These are phyloP conservation scores for Solanum pennellii DNA, from an alignment of 257 asterid genomes.

Conservation along the genomic window DNA sequence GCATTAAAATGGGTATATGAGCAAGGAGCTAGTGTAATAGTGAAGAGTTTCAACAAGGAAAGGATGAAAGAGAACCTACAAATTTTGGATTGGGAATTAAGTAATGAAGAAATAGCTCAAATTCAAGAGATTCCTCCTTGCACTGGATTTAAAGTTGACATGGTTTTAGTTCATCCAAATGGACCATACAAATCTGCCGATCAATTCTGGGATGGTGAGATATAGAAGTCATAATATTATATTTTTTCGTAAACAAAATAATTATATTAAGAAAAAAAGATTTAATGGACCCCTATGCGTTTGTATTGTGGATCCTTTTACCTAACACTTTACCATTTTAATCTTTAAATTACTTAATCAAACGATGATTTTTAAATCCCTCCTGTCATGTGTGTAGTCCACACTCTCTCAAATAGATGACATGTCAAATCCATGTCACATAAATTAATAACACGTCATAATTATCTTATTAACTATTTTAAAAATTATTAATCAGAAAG, in stretches of 20 bases:
- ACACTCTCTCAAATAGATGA: no score
- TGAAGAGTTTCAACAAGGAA: slow-evolving; percentile 1
- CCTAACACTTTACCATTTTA: no score
- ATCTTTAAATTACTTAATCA: no score
- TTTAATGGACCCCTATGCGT: no score
- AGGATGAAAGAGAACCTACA: slow-evolving; percentile 3
- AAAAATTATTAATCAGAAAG: no score
- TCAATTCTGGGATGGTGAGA: slow-evolving; percentile 42
- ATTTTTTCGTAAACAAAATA: neutral
- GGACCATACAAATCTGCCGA: slow-evolving; percentile 27
- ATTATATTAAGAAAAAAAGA: no score
- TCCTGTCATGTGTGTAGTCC: no score
- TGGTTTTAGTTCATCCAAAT: slow-evolving; percentile 4
- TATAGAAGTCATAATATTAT: neutral
- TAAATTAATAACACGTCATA: no score
- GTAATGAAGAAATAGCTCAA: slow-evolving; percentile 16
- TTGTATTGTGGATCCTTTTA: no score
- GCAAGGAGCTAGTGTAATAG: slow-evolving; percentile 5
- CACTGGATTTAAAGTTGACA: neutral
- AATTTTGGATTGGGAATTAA: slow-evolving; percentile 13
- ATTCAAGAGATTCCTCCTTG: slow-evolving; percentile 23
- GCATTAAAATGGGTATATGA: slow-evolving; percentile 16
- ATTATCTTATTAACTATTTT: no score
- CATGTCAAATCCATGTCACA: no score
- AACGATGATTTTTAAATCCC: no score